Evolutionary conservation across 805 yeast genomes (phyloP).

Genomic region (Sugiyamaella boreocaroliniensis): DNA sequence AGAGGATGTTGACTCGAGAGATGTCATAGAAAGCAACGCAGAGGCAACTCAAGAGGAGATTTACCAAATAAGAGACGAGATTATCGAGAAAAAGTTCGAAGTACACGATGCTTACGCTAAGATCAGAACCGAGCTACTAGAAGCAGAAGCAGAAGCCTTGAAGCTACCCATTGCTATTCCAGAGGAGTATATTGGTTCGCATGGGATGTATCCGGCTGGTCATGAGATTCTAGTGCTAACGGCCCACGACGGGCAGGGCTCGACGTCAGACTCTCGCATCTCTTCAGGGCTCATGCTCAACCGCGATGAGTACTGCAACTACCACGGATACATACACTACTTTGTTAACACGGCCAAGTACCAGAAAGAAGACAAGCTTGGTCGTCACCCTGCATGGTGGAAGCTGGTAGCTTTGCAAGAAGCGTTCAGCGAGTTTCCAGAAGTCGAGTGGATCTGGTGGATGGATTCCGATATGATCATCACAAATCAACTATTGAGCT

Average conservation of each 20-base stretch:
- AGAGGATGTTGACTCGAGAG: no score
- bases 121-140: neutral
- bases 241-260: slow-evolving; percentile 23
- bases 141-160: neutral
- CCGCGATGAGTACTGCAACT: slow-evolving; percentile 28
- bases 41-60: no score
- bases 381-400: slow-evolving; percentile 26
- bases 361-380: slow-evolving; percentile 4
- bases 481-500: slow-evolving; percentile 27
- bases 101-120: neutral
- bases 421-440: slow-evolving; percentile 27
- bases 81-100: neutral
- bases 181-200: neutral
- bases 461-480: slow-evolving; percentile 32
- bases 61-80: no score
- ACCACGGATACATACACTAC: slow-evolving; percentile 29
- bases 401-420: slow-evolving; percentile 31
- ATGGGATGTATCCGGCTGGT: slow-evolving; percentile 1
- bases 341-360: slow-evolving; percentile 25
- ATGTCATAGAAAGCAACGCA: no score
- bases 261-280: slow-evolving; percentile 12
- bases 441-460: slow-evolving; percentile 37
- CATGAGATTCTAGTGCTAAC: slow-evolving; percentile 18
- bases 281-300: slow-evolving; percentile 14
- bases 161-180: neutral